These are phyloP conservation scores for Colletotrichum salicis DNA, from an alignment of 2,329 filamentous ascomycete species.

Conservation along the genomic window DNA sequence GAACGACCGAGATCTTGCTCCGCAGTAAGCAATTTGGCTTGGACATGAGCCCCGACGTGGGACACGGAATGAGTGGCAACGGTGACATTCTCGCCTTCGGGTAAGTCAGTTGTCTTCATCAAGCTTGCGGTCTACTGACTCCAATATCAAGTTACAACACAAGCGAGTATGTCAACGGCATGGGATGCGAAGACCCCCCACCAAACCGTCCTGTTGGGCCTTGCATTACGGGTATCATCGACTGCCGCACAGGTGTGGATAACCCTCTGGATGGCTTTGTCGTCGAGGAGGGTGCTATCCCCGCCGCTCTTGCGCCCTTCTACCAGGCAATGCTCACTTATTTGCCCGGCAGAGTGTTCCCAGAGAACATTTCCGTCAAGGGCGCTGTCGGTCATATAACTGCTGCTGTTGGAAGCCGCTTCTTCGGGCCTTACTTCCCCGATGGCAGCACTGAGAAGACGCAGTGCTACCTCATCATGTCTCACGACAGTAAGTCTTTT, in stretches of 20 bases:
- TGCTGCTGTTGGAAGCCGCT: slow-evolving; percentile 59
- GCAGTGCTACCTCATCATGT: slow-evolving; percentile 74
- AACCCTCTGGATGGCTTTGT: slow-evolving; percentile 71
- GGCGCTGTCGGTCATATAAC: slow-evolving; percentile 57
- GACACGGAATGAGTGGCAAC: slow-evolving; percentile 72
- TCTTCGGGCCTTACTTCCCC: slow-evolving; percentile 67
- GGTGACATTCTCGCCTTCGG: slow-evolving; percentile 75
- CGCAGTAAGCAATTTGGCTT: slow-evolving; percentile 69
- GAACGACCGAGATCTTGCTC: slow-evolving; percentile 73
- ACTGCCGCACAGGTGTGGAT: slow-evolving; percentile 61
- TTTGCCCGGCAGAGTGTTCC: slow-evolving; percentile 57
- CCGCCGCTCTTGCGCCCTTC: slow-evolving; percentile 64
- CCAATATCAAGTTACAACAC: slow-evolving; percentile 63
- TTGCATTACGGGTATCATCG: slow-evolving; percentile 71
- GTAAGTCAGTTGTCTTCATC: slow-evolving; percentile 44
- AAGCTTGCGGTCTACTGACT: too few species aligned
- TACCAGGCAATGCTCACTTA: slow-evolving; percentile 68
- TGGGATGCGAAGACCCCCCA: slow-evolving; percentile 61
- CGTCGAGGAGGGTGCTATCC: slow-evolving; percentile 72
- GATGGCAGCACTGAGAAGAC: slow-evolving; percentile 68
- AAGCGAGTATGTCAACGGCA: slow-evolving; percentile 63
- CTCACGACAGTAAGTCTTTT: slow-evolving; percentile 62
- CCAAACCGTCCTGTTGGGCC: slow-evolving; percentile 67
- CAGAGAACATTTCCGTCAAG: slow-evolving; percentile 50
- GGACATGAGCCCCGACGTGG: slow-evolving; percentile 65